These are phyloP conservation scores for Lasiodiplodia sp. DNA, from an alignment of 2,329 filamentous ascomycete genomes.

Conservation along the genomic window DNA sequence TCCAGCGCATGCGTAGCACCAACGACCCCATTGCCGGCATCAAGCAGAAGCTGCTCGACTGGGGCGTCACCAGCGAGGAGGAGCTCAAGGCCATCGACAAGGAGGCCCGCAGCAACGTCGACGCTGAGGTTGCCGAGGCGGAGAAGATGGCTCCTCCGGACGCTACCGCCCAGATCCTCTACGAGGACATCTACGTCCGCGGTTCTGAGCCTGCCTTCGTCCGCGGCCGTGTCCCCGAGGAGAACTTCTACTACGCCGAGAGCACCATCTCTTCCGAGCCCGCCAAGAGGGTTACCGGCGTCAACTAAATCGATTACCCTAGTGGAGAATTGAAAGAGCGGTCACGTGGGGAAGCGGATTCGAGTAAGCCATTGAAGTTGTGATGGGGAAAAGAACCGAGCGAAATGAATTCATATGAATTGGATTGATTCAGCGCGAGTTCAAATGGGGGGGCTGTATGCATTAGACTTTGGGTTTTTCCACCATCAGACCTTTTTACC, in stretches of 20 bases:
- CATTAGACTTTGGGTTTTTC: constrained; percentile 29
- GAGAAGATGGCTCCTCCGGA: constrained; percentile 88
- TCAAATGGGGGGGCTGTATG: constrained; percentile 22
- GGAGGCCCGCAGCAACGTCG: constrained; percentile 83
- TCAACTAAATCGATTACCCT: constrained; percentile 19
- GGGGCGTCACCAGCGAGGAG: constrained; percentile 88
- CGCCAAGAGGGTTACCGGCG: constrained; percentile 16
- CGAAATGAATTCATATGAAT: constrained; percentile 8
- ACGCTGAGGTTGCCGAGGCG: constrained; percentile 86
- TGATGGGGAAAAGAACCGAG: constrained; percentile 9
- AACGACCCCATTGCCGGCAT: constrained; percentile 97
- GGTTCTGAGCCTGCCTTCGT: constrained; percentile 89
- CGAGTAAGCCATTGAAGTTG: background rate
- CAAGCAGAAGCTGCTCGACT: constrained; percentile 98
- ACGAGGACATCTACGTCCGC: constrained; percentile 93
- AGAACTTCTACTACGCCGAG: constrained; percentile 80
- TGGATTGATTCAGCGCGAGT: constrained; percentile 12
- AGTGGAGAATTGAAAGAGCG: constrained; percentile 10
- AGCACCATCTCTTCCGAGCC: constrained; percentile 18
- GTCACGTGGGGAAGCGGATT: background rate
- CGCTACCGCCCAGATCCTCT: constrained; percentile 80
- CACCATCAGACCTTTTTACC: constrained; percentile 11
- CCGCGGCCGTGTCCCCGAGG: constrained; percentile 85
- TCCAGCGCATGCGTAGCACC: constrained; percentile 98
- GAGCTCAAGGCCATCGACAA: constrained; percentile 97